Evolutionary conservation across 2,329 filamentous ascomycete species (phyloP), one percentile per base, ranked within the genome.

Genomic region (Colletotrichum caudatum): DNA sequence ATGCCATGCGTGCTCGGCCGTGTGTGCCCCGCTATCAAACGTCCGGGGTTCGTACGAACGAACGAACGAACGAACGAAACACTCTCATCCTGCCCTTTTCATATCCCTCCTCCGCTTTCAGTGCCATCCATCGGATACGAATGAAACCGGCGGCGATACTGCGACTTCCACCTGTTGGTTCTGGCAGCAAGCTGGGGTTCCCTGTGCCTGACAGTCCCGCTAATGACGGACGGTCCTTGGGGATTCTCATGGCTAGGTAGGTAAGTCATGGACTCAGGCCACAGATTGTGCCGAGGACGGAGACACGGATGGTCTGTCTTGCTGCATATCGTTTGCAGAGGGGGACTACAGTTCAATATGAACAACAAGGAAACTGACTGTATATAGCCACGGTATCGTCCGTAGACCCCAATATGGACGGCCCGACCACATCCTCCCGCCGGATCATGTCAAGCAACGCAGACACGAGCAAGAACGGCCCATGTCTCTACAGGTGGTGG

Each of bases 21-120:
- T 29, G 46, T 66, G 44, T 16, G 64, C 64, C 68, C 68, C 68
- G 35, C 35, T 64, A 44, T 64, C 48, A 23, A 51, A 41, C 48
- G 35, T 64, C 48, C 61, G 61, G 61, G 61, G 12, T 29, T 29
- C 29, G 29, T 29, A 29, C 29, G 3, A 4, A 29, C 26, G 2
- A 2, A 29, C n/a, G 26, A 2, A 29, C 2, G 26, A 2, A 29
- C 29, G 29, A 35, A 9, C 35, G 35, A 9, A 37, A 37, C 35
- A 39, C 9, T 57, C 12, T 57, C 35, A 57, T 41, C 35, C n/a
- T 18, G 33, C 6, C 16, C 16, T 41, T 18, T 18, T 41, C 14
- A 41, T 18, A 41, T 18, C 39, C 11, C 16, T 41, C 16, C 16
- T 29, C 5, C 35, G 35, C 3, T 57, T 9, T 3, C 35, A 26